Base-by-base conservation (phyloP, 73 alveolate species). In the Paramecium bursaria region DNA sequence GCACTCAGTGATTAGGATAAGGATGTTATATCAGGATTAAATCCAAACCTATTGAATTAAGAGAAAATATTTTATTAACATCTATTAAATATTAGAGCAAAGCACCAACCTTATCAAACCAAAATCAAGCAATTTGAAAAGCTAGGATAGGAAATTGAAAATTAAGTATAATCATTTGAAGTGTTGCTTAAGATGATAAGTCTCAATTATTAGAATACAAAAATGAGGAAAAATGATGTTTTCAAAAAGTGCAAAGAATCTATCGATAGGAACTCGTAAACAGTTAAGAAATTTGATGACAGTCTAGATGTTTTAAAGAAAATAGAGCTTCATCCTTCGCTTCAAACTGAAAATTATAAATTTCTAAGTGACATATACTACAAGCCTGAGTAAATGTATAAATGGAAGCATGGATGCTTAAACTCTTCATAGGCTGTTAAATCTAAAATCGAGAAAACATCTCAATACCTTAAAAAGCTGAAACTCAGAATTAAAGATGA, bases 221-320 rank as follows among this genome's bases (percentile, higher is more conserved):
- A 67, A 23, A 23, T 23, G 0, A 67, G 44, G 46, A 67, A 33
- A 33, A 47, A 31, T 44, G 82, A 67, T 4, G 1, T 67, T 42
- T 17, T 25, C 17, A 67, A 42, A 42, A 67, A 67, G 44, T 35
- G 22, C 17, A 67, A 67, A 35, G 82, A 67, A 19, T 67, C 82
- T n/a, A 15, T 35, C 19, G 82, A 67, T 21, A 67, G 30, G 27
- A 33, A 33, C 35, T 14, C 50, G 27, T 42, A 39, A n/a, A 67
- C 55, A 14, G 82, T 67, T 2, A 67, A 67, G 55, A 67, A 67
- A 67, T 67, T 67, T 42, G 55, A 67, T 67, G 82, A 67, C 2
- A 67, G 82, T 42, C 25, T 67, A 17, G 82, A 67, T 3, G 15
- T 21, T n/a, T 19, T 67, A 19, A 67, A 67, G 27, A 67, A 67